Base-by-base conservation (phyloP, 2,329 filamentous ascomycete genomes). In the Fusarium poae region DNA sequence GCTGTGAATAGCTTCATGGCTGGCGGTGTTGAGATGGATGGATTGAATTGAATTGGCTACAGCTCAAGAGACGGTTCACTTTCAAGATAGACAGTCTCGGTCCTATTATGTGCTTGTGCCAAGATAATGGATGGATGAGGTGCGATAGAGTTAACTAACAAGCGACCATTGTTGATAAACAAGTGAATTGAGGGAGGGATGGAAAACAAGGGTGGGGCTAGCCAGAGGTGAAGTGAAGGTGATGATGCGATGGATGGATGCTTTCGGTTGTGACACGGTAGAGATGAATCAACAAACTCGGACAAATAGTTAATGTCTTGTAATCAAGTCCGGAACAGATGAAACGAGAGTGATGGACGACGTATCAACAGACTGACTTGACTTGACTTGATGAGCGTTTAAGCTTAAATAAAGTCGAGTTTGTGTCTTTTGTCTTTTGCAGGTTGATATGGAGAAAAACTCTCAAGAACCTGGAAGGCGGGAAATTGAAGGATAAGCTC, bases 1-100 rank as follows among this genome's bases (percentile, higher is more conserved):
- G 61, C 3, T 16, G 65, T 40, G 30, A 57, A 55, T 16, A 54
- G 39, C 46, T 51, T 71, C 68, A 71, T 71, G 16, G 23, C 23
- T 39, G 68, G 68, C 35, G 52, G 35, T 39, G 49, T 32, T 32
- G 37, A 2, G 27, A 25, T 23, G 34, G 15, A 35, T n/a, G n/a
- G n/a, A n/a, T n/a, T n/a, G n/a, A n/a, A n/a, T 30, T 23, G 34
- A 23, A 35, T 30, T 44, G 39, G 34, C 23, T 13, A 18, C 21
- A 18, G 39, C 1, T 23, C n/a, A 18, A 8, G 13, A 13, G 23
- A 29, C 1, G 34, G 4, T 39, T 39, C 5, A 25, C 15, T 12
- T 20, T 15, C 20, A 15, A 23, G 21, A 13, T 18, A 30, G n/a
- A 13, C 12, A 25, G 16, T 30, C 13, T 23, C 48, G 21, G 25